Conservation (phyloP, 2,329 filamentous ascomycete genomes). For the Diaporthe citrichinensis region DNA sequence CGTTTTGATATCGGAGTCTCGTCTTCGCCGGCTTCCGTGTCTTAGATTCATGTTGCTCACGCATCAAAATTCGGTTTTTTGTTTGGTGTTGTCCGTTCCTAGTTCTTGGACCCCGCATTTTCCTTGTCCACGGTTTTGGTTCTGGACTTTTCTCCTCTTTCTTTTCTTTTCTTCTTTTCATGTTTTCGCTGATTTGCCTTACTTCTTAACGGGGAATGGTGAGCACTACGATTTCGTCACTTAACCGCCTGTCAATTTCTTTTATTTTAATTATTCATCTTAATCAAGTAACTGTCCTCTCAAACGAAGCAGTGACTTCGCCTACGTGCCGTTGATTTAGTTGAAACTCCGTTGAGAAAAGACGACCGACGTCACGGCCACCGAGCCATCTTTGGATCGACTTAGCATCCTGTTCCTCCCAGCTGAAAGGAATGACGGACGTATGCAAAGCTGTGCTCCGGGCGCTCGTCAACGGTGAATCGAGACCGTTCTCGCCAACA, state of each 20-base stretch:
- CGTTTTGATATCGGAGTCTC: neutral
- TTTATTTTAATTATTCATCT: neutral
- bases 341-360: neutral
- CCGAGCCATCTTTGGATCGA: neutral
- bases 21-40: neutral
- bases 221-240: neutral
- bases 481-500: neutral
- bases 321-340: neutral
- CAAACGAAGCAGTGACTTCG: neutral
- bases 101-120: neutral
- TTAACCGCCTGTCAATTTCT: neutral
- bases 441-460: neutral
- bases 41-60: neutral
- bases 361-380: neutral
- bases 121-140: neutral
- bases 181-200: neutral
- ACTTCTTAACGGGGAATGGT: neutral
- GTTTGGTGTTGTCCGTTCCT: no score
- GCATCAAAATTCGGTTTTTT: neutral
- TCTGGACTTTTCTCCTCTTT: neutral
- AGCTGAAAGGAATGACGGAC: neutral
- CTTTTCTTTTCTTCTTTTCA: neutral
- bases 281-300: neutral
- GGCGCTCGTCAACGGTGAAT: no score
- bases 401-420: neutral